Conservation (phyloP, 345 rosid genomes). For the Punica granatum region DNA sequence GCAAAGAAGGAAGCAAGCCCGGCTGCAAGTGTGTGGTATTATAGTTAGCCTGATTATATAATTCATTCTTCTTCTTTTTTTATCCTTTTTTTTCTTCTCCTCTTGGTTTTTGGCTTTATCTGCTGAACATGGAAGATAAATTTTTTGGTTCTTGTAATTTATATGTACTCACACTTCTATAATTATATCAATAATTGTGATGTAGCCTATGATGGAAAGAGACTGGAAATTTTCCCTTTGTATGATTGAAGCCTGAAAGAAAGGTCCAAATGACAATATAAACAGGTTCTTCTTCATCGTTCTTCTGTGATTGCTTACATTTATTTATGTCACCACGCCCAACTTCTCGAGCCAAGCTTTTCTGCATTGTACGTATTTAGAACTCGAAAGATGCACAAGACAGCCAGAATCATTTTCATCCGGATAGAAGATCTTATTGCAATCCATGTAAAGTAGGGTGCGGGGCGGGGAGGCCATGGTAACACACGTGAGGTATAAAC, state of each 20-base stretch:
- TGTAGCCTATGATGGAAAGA: background rate
- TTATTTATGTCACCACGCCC: background rate
- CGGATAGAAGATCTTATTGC: too few relatives aligned
- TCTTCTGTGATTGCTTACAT: background rate
- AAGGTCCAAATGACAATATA: background rate
- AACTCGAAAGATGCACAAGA: too few relatives aligned
- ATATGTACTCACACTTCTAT: background rate
- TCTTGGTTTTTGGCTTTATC: background rate
- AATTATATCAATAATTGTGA: background rate
- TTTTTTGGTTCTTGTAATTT: conserved; percentile 24
- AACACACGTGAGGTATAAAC: too few relatives aligned
- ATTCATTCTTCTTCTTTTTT: conserved; percentile 20
- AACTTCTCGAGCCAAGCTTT: too few relatives aligned
- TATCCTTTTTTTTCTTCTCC: conserved; percentile 19
- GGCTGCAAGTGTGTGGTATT: background rate
- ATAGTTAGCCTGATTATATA: background rate
- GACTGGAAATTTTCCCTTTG: background rate
- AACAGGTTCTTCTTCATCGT: background rate
- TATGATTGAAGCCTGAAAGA: background rate
- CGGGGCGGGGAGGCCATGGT: too few relatives aligned
- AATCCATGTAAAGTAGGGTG: too few relatives aligned
- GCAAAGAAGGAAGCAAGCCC: background rate
- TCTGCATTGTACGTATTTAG: too few relatives aligned
- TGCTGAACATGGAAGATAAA: background rate
- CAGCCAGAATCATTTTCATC: too few relatives aligned